phyloP scores from a whole-genome alignment of 257 asterid genomes.

The Solanum tarapatanum region DNA sequence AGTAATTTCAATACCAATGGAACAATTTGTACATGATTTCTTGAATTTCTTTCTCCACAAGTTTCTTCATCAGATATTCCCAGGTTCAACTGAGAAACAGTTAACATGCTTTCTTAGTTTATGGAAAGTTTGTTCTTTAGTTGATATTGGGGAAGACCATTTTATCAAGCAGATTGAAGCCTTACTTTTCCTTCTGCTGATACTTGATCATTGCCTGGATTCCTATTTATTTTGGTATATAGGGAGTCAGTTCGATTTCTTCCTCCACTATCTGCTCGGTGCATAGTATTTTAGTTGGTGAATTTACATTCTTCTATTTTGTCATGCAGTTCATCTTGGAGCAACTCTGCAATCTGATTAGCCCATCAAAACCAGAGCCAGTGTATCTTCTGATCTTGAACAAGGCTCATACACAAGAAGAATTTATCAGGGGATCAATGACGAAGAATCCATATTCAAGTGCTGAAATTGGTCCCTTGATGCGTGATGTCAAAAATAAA shows the following conservation, averaged over 20 bases:
- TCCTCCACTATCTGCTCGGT: not conserved
- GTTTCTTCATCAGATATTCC: not conserved
- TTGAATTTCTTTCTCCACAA: not conserved
- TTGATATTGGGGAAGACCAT: not conserved
- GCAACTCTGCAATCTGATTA: conserved; percentile 94
- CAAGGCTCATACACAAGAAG: conserved; percentile 98
- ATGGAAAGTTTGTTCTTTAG: not conserved
- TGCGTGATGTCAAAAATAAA: conserved; percentile 99
- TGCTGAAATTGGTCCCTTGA: conserved; percentile 93
- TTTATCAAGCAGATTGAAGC: not conserved
- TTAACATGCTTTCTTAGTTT: not conserved
- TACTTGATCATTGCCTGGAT: not conserved
- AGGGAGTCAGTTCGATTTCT: not conserved
- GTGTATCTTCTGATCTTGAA: conserved; percentile 69
- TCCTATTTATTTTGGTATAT: not conserved
- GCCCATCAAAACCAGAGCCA: conserved; percentile 91
- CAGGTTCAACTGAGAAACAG: not conserved
- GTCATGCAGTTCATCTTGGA: conserved; percentile 84
- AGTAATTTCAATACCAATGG: not conserved
- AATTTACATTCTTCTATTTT: not conserved
- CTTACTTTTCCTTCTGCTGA: not conserved
- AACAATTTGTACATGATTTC: not conserved
- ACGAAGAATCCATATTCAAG: conserved; percentile 98
- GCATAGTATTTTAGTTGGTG: not conserved
- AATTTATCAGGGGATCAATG: conserved; percentile 98